Percentiles rank a stretch among this genome's conserved stretches.
These are phyloP conservation scores for Sequoiadendron giganteum DNA, from an alignment of 75 land plant genomes.

Conservation along the genomic window DNA sequence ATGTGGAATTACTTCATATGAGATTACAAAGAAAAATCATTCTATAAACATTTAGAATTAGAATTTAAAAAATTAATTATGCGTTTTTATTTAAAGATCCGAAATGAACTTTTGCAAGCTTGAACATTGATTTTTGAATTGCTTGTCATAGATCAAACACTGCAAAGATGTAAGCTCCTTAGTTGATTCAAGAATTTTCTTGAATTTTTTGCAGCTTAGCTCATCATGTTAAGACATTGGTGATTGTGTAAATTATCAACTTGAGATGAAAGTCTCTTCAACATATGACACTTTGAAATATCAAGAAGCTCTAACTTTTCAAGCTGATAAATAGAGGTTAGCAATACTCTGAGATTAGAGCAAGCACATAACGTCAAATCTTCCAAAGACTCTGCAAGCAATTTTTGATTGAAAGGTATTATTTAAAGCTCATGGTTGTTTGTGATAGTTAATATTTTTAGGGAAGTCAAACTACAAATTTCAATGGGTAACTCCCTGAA, in stretches of 20 bases:
- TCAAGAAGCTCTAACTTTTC: not conserved
- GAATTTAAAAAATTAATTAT: no score
- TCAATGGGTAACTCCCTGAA: conserved; percentile 25
- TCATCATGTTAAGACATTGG: not conserved
- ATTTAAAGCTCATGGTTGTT: not conserved
- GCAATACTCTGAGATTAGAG: no score
- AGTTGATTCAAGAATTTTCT: not conserved
- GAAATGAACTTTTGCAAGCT: conserved; percentile 1
- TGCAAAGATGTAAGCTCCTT: not conserved
- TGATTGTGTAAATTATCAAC: not conserved
- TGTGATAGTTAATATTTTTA: not conserved
- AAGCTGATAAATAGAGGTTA: no score
- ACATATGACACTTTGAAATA: not conserved
- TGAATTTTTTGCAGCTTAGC: not conserved
- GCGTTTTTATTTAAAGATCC: conserved; percentile 21
- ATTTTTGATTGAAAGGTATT: not conserved
- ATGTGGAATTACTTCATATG: no score
- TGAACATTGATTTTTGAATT: conserved; percentile 5
- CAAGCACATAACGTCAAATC: no score
- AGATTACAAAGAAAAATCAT: no score
- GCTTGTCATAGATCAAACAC: conserved; percentile 19
- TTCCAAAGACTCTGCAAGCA: not conserved
- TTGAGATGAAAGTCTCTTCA: not conserved
- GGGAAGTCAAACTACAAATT: conserved; percentile 21
- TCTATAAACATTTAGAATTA: no score